Evolutionary conservation across 192 early-diverging fungal species (phyloP), one percentile per base, ranked within the genome.

Genomic region (Entomortierella parvispora): DNA sequence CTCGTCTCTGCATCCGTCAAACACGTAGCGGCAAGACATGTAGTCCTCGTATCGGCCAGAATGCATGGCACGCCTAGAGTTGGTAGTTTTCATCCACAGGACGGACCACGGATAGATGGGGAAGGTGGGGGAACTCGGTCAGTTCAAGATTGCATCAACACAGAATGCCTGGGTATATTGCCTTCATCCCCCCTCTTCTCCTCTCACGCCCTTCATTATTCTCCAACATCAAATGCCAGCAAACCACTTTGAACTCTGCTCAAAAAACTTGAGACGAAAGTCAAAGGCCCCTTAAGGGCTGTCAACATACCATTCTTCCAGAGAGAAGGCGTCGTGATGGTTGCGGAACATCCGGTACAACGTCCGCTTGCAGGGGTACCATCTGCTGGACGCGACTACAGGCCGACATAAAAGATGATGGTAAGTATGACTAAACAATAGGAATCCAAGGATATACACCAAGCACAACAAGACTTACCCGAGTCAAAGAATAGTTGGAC

Each of bases 401-500:
- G n/a, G 22, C 20, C 17, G 10, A 10, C 32, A 52, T 18, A 28
- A 62, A 25, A 47, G 37, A 63, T 23, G 51, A 61, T 54, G 17
- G 44, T 34, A 37, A 31, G 20, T 5, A 55, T 25, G 33, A 44
- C 37, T 52, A 62, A 22, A 23, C 32, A 25, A 56, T 6, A 47
- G 20, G 31, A 17, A 31, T 37, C 17, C 12, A 25, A 22, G n/a
- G n/a, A 22, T 26, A 15, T 11, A 33, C n/a, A 43, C 56, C 22
- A 59, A 40, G 10, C 44, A n/a, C 28, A 48, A 44, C 18, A 56
- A 47, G 7, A 32, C 49, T 47, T 54, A 65, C 42, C 72, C 9
- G 44, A 37, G 66, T 83, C 81, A 12, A 45, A 37, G 42, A 83
- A 83, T 15, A 83, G 50, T 28, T 12, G 37, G 22, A 83, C 57